Conservation (phyloP, 805 yeast species). For the Candida mattraensis region DNA sequence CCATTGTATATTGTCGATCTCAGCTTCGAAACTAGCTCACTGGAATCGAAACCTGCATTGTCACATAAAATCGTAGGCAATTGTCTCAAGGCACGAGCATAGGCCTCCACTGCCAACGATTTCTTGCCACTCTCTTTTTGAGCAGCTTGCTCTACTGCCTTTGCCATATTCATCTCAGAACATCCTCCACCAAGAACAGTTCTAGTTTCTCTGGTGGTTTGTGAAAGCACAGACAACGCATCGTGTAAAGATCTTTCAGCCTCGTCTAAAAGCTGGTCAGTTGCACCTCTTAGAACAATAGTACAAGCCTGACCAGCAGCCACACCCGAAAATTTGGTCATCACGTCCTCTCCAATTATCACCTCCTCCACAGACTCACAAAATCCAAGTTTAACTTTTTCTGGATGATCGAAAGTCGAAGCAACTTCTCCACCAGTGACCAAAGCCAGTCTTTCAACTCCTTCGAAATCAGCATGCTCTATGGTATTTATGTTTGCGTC, state of each 20-base stretch:
- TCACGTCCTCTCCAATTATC: slow-evolving; percentile 87
- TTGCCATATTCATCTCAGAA: slow-evolving; percentile 90
- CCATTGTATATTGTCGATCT: slow-evolving; percentile 92
- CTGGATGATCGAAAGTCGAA: slow-evolving; percentile 93
- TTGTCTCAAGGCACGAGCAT: slow-evolving; percentile 91
- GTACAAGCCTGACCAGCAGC: slow-evolving; percentile 96
- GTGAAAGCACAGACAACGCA: slow-evolving; percentile 92
- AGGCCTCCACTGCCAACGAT: slow-evolving; percentile 90
- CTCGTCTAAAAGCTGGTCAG: slow-evolving; percentile 97
- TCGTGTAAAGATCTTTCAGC: slow-evolving; percentile 97
- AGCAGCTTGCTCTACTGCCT: slow-evolving; percentile 91
- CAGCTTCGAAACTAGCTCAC: slow-evolving; percentile 86
- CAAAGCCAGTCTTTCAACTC: slow-evolving; percentile 92
- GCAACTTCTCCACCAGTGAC: slow-evolving; percentile 99
- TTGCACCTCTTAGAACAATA: slow-evolving; percentile 94
- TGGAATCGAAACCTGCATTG: slow-evolving; percentile 94
- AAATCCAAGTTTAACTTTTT: slow-evolving; percentile 77
- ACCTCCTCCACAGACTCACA: slow-evolving; percentile 91
- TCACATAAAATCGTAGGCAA: slow-evolving; percentile 95
- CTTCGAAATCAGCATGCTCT: slow-evolving; percentile 98
- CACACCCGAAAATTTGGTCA: slow-evolving; percentile 93
- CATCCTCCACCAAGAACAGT: slow-evolving; percentile 96
- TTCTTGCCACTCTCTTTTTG: slow-evolving; percentile 92
- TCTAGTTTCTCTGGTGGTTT: slow-evolving; percentile 89
- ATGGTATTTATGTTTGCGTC: slow-evolving; percentile 87